A percentile compares a stretch with the other conserved stretches of the same genome.
Conservation (phyloP, 352 stramenopile species). For the Thraustochytrium sp. region DNA sequence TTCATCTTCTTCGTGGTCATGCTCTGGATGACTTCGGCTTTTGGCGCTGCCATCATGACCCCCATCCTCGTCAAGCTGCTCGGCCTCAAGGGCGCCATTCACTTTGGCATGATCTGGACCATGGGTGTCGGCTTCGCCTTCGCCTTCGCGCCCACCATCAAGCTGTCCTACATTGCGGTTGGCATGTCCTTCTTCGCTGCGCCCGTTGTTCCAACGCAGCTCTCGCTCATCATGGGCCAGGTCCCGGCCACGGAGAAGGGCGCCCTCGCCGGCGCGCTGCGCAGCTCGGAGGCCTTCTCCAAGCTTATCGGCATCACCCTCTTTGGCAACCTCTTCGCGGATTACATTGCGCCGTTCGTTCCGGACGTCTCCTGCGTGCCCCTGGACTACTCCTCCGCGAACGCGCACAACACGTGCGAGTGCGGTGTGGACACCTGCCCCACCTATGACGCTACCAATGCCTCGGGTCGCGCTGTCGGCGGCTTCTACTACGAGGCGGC, state of each 20-base stretch:
- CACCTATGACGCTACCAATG: too few species aligned
- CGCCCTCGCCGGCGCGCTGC: too few species aligned
- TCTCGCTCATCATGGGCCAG: too few species aligned
- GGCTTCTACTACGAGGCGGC: neutral
- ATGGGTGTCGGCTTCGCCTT: too few species aligned
- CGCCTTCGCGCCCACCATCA: neutral
- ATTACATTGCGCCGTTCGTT: constrained; percentile 6
- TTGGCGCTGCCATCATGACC: too few species aligned
- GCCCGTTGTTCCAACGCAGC: neutral
- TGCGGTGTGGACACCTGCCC: constrained; percentile 35
- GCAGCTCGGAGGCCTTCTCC: constrained; percentile 2
- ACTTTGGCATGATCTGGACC: too few species aligned
- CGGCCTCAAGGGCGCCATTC: too few species aligned
- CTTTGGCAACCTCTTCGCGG: constrained; percentile 13
- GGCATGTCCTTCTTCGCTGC: neutral
- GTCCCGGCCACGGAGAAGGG: too few species aligned
- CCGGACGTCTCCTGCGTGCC: too few species aligned
- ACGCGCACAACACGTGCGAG: neutral
- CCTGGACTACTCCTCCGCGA: neutral
- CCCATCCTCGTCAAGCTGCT: too few species aligned
- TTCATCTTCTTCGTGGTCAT: constrained; percentile 10
- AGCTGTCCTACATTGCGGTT: too few species aligned
- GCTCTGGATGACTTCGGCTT: neutral
- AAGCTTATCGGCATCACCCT: constrained; percentile 25
- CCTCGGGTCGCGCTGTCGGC: neutral